Percentiles rank a stretch among this genome's conserved stretches.
phyloP scores from a whole-genome alignment of 2,329 filamentous ascomycete species.

The Colletotrichum karsti region DNA sequence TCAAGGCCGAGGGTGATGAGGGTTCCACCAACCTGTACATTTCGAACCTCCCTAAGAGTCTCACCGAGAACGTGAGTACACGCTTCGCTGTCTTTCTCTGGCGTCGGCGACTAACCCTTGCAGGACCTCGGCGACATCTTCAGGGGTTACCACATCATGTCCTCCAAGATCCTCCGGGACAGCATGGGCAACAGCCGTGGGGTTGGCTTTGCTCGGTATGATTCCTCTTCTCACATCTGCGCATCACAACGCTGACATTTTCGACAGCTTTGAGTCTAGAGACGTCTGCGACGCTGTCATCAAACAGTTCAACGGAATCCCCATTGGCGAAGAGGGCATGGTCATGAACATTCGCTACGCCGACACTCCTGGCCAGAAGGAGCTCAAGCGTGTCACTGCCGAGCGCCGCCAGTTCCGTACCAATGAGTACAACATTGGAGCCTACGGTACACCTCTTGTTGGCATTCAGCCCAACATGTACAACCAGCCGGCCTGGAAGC shows the following conservation, averaged over 20 bases:
- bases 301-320: constrained; percentile 82
- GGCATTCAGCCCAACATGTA: constrained; percentile 62
- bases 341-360: constrained; percentile 95
- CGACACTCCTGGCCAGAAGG: constrained; percentile 95
- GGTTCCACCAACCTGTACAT: constrained; percentile 96
- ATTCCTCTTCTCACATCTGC: constrained; percentile 3
- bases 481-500: constrained; percentile 47
- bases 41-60: constrained; percentile 91
- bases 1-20: constrained; percentile 94
- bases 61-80: constrained; percentile 84
- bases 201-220: constrained; percentile 95
- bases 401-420: constrained; percentile 95
- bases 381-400: constrained; percentile 94
- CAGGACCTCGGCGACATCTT: constrained; percentile 83
- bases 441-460: constrained; percentile 70
- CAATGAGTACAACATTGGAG: constrained; percentile 88
- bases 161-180: constrained; percentile 94
- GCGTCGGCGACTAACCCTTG: neutral
- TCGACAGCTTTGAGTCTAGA: constrained; percentile 81
- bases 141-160: constrained; percentile 83
- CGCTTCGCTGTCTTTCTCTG: neutral
- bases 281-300: constrained; percentile 93
- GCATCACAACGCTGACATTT: constrained; percentile 31
- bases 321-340: constrained; percentile 79
- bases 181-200: constrained; percentile 92